Evolutionary conservation across 2,329 filamentous ascomycete species (phyloP).

Genomic region (Metarhizium album): DNA sequence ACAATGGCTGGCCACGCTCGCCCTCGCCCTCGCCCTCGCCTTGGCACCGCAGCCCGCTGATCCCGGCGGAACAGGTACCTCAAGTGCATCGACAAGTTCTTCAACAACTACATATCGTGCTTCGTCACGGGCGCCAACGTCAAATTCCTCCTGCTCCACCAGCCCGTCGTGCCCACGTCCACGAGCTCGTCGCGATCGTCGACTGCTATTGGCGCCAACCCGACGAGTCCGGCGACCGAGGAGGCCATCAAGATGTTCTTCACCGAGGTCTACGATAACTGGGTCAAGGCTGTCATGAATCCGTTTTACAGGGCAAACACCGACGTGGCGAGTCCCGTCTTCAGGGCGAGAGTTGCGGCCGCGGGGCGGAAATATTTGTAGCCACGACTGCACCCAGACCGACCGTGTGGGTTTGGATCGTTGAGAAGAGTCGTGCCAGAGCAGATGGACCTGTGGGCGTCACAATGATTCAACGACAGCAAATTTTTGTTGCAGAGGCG

Average conservation of each 20-base stretch:
- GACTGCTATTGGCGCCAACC: constrained; percentile 71
- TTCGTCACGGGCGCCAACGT: constrained; percentile 89
- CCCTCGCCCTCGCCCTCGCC: not conserved
- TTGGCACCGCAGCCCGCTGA: not conserved
- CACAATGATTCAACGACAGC: too few relatives aligned
- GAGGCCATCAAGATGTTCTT: constrained; percentile 95
- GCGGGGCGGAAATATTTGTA: constrained; percentile 88
- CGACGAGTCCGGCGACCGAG: constrained; percentile 80
- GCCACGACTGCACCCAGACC: constrained; percentile 4
- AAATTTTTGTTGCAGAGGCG: too few relatives aligned
- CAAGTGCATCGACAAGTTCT: constrained; percentile 93
- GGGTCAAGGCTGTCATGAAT: constrained; percentile 95
- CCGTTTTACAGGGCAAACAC: constrained; percentile 86
- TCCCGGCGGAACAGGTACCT: constrained; percentile 74
- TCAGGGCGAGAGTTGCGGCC: constrained; percentile 68
- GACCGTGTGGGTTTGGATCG: too few relatives aligned
- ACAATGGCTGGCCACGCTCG: not conserved
- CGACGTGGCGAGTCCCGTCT: constrained; percentile 78
- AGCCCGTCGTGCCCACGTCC: constrained; percentile 45
- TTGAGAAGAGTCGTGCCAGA: too few relatives aligned
- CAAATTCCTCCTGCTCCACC: constrained; percentile 89
- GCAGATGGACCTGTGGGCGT: too few relatives aligned
- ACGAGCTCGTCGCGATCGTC: constrained; percentile 42
- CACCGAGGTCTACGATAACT: constrained; percentile 88
- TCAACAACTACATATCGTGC: constrained; percentile 88